These are phyloP conservation scores for Saksenaea vasiformis DNA, from an alignment of 371 early-diverging fungal genomes.

Conservation along the genomic window DNA sequence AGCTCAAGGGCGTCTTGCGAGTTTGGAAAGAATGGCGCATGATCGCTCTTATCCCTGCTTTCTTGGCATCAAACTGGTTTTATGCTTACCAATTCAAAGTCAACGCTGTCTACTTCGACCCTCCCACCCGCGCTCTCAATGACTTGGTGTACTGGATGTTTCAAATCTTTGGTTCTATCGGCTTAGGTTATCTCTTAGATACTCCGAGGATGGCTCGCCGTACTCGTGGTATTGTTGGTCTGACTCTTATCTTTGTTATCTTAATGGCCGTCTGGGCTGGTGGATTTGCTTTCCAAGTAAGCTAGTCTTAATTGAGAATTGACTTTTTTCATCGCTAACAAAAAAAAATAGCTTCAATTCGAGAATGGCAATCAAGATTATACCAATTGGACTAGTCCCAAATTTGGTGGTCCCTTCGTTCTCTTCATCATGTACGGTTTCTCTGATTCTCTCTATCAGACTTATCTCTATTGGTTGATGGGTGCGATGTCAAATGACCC, in stretches of 20 bases:
- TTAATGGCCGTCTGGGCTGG: constrained; percentile 62
- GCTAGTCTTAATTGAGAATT: not conserved
- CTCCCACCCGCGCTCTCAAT: constrained; percentile 64
- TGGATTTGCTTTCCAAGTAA: constrained; percentile 52
- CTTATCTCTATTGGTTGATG: constrained; percentile 73
- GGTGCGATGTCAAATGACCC: constrained; percentile 70
- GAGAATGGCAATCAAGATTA: constrained; percentile 24
- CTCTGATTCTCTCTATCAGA: constrained; percentile 68
- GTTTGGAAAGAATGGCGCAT: constrained; percentile 61
- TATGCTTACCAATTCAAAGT: constrained; percentile 66
- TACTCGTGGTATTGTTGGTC: constrained; percentile 53
- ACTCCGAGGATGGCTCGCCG: constrained; percentile 40
- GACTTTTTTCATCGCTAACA: not conserved
- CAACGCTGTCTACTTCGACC: constrained; percentile 53
- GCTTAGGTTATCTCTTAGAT: constrained; percentile 58
- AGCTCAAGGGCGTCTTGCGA: constrained; percentile 53
- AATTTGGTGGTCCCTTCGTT: constrained; percentile 55
- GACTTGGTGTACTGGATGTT: constrained; percentile 66
- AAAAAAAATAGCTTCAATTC: constrained; percentile 25
- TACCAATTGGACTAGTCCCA: constrained; percentile 37
- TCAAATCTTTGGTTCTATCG: constrained; percentile 62
- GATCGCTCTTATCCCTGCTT: constrained; percentile 65
- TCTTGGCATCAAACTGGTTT: constrained; percentile 69
- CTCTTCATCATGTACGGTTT: constrained; percentile 67
- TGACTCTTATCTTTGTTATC: constrained; percentile 40